A percentile compares a stretch with the other conserved stretches of the same genome.
Evolutionary conservation across 2,329 filamentous ascomycete species (phyloP).

Genomic region (Tetracladium maxilliforme): DNA sequence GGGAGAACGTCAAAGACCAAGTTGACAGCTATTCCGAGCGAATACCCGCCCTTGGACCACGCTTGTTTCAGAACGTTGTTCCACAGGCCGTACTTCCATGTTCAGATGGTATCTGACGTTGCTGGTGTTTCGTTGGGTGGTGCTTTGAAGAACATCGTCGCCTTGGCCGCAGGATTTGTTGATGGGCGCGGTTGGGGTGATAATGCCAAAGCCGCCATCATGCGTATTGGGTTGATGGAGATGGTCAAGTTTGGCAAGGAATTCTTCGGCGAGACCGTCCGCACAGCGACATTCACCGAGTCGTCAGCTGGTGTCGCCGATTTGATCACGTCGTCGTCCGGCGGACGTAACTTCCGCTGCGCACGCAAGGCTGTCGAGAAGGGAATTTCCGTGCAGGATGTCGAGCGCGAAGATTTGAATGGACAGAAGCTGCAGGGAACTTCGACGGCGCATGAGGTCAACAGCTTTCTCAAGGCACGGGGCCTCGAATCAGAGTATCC

Average conservation of each 20-base stretch:
- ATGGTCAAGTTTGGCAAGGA: constrained; percentile 92
- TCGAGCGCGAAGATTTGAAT: constrained; percentile 82
- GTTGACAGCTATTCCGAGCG: constrained; percentile 60
- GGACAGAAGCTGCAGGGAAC: constrained; percentile 96
- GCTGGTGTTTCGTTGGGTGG: constrained; percentile 90
- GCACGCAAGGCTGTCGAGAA: constrained; percentile 77
- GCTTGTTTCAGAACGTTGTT: constrained; percentile 72
- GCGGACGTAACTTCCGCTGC: constrained; percentile 87
- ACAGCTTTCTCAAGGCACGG: constrained; percentile 69
- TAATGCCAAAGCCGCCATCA: constrained; percentile 96
- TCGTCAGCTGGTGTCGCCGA: constrained; percentile 92
- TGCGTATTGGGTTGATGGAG: constrained; percentile 89
- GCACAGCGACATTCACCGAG: constrained; percentile 84
- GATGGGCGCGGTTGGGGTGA: constrained; percentile 95
- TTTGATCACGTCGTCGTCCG: constrained; percentile 84
- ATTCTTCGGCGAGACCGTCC: constrained; percentile 77
- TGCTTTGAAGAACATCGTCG: constrained; percentile 93
- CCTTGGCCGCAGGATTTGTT: constrained; percentile 86
- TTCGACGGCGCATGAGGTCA: constrained; percentile 80
- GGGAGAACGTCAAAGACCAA: constrained; percentile 53
- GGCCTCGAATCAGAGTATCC: constrained; percentile 76
- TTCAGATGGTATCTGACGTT: constrained; percentile 87
- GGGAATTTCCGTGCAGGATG: constrained; percentile 67
- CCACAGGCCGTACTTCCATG: constrained; percentile 94
- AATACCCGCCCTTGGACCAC: constrained; percentile 81